Base-by-base conservation (phyloP, 164 flowering plant genomes). In the Warburgia ugandensis region DNA sequence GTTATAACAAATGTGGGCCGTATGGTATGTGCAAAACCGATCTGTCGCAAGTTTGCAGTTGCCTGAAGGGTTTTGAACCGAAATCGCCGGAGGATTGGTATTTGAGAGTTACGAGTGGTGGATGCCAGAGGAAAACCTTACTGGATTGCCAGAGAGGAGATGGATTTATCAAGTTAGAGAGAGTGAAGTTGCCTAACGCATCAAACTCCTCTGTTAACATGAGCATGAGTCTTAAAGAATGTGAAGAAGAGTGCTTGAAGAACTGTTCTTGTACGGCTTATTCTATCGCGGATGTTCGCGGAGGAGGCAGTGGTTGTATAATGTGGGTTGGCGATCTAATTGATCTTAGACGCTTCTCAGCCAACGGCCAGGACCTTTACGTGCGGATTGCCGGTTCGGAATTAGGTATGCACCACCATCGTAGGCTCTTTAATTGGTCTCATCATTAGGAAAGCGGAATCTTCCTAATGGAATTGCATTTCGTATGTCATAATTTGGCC, bases 181-280 rank as follows among this genome's bases (percentile, higher is more conserved):
- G 22, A 13, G 36, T 44, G 28, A 55, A 55, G 45, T 16, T 62
- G 40, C 60, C 56, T 8, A 48, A 55, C 11, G 45, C 43, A 10
- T 28, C 27, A 17, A 0, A 11, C 2, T 1, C 44, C 17, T 51
- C 38, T 30, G 21, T 41, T 3, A 23, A 37, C 19, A 22, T 32
- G 7, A 8, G 28, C 12, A 17, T 8, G 28, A 43, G 38, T 9
- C 16, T 43, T 25, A 16, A 32, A 19, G 38, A 30, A 12, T 54
- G 58, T 12, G 21, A 54, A 12, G 38, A 29, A 2, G 39, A 12
- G 12, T 73, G 74, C 59, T 12, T 55, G 52, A 59, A 38, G 29
- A 67, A 67, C 38, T 69, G 77, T 49, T 54, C 63, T 29, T 73
- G 77, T 32, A 50, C 25, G 22, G 74, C 77, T 38, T 73, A 66